Base-by-base conservation (phyloP, 2,329 filamentous ascomycete genomes). In the Ascochyta rabiei region DNA sequence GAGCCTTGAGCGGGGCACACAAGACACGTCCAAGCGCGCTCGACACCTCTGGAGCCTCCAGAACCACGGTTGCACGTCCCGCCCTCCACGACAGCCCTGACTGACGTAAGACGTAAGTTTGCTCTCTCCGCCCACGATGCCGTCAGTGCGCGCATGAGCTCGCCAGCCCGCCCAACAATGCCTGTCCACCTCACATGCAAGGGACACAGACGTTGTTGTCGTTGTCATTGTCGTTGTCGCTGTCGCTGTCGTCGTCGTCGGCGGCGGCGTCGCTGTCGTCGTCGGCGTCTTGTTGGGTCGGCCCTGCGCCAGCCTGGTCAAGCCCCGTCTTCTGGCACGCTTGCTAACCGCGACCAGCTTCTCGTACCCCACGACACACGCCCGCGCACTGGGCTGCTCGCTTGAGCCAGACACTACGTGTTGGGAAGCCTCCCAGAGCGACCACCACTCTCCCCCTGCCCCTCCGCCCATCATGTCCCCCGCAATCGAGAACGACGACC, bases 401-500 rank as follows among this genome's bases (percentile, higher is more conserved):
- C 40, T 40, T 19, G 40, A 43, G 39, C 30, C 31, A 37, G 12
- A 21, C 38, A 30, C 9, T 5, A 3, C 28, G 6, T 23, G 13
- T 19, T 30, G 6, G 26, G 9, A n/a, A 21, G 38, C 38, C 8
- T 15, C n/a, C 24, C 24, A 31, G 16, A 8, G n/a, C 16, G 13
- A 16, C 24, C 3, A 8, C 26, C 16, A 15, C 26, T 10, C 15
- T 15, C 18, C 21, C 41, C 18, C 41, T 18, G n/a, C 31, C 21
- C 16, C 6, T 5, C 9, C 48, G 33, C 53, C 49, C 59, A 53
- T 48, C 66, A 77, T 77, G 75, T 73, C 73, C 19, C 69, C 74
- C 62, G 64, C 74, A 66, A 89, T 89, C 75, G 89, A 93, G 73
- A 89, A 92, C 75, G 89, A 91, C 80, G 89, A 93, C 79, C 66